Percentiles rank a stretch among this genome's conserved stretches.
phyloP scores from a whole-genome alignment of 306 rosid genomes.

The Acmispon strigosus region DNA sequence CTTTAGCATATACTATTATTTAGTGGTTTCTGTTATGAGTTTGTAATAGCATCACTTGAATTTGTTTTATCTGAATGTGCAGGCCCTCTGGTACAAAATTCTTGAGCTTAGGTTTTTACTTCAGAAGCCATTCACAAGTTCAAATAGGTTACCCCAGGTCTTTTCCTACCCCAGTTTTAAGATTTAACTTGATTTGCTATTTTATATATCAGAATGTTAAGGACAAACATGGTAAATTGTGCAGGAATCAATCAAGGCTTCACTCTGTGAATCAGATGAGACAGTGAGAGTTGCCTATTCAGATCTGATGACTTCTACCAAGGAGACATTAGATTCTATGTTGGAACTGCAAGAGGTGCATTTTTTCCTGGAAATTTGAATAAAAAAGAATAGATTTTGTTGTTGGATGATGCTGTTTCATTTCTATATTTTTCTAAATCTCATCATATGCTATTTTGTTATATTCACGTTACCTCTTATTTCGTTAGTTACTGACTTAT shows the following conservation, averaged over 20 bases:
- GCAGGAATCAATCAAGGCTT: conserved; percentile 71
- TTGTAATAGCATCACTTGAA: background rate
- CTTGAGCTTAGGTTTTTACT: conserved; percentile 78
- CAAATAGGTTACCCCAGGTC: conserved; percentile 91
- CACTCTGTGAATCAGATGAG: conserved; percentile 53
- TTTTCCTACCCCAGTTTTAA: conserved; percentile 11
- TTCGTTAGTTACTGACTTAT: background rate
- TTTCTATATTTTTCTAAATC: background rate
- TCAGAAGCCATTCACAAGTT: conserved; percentile 74
- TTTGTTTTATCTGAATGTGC: conserved; percentile 13
- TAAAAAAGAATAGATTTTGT: background rate
- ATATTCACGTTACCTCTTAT: background rate
- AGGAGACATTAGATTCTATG: conserved; percentile 67
- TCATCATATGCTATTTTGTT: too few species aligned
- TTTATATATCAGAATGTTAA: background rate
- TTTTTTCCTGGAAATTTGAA: background rate
- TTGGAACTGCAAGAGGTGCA: conserved; percentile 77
- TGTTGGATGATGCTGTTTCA: background rate
- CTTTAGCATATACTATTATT: background rate
- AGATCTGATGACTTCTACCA: conserved; percentile 55
- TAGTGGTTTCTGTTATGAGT: background rate
- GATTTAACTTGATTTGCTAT: background rate
- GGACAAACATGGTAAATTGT: conserved; percentile 15
- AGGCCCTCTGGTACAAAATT: conserved; percentile 90
- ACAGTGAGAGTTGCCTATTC: conserved; percentile 54